phyloP scores from a whole-genome alignment of 2,329 filamentous ascomycete genomes.

The Cercospora citrullina region DNA sequence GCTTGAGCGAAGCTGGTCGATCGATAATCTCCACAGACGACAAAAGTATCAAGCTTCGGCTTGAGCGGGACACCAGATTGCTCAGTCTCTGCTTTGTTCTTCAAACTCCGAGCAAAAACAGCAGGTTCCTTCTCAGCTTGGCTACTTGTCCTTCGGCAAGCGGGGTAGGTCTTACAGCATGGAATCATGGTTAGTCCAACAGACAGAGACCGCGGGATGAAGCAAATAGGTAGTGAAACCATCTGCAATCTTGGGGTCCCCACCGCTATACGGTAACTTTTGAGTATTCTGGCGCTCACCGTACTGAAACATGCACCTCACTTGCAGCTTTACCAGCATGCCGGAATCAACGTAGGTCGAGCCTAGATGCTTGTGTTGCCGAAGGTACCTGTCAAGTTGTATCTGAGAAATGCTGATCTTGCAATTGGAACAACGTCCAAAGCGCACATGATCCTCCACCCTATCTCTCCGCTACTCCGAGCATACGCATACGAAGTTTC shows the following conservation, averaged over 20 bases:
- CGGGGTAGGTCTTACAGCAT: neutral
- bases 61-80: neutral
- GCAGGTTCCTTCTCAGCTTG: neutral
- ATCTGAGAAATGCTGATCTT: neutral
- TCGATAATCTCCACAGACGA: neutral
- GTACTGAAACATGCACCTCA: neutral
- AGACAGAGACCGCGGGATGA: too few relatives aligned
- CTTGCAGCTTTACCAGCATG: neutral
- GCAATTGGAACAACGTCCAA: neutral
- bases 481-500: conserved; percentile 11
- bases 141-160: neutral
- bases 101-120: neutral
- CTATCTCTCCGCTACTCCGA: neutral
- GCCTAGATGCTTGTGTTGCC: too few relatives aligned
- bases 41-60: neutral
- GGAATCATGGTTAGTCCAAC: neutral
- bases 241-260: too few relatives aligned
- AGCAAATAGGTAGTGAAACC: too few relatives aligned
- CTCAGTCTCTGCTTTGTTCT: neutral
- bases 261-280: too few relatives aligned
- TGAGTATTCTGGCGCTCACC: too few relatives aligned
- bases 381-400: neutral
- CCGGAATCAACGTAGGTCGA: neutral
- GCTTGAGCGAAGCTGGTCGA: neutral
- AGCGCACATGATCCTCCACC: neutral